A percentile compares a stretch with the other conserved stretches of the same genome.
Evolutionary conservation across 1,284 basidiomycete genomes (phyloP).

Genomic region (Cryptococcus wingfieldii): DNA sequence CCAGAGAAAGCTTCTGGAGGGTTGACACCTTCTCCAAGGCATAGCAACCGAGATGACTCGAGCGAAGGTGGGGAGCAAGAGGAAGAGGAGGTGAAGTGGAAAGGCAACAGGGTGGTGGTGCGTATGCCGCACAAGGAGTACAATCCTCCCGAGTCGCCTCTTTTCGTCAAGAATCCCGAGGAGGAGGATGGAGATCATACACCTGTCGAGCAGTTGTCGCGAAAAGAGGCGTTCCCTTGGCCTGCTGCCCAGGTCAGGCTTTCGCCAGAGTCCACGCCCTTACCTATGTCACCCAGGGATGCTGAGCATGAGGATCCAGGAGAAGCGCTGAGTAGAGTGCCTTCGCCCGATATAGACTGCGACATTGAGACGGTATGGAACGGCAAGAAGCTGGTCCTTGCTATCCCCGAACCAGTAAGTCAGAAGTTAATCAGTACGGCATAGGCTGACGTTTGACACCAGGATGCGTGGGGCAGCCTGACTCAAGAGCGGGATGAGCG

Average conservation of each 20-base stretch:
- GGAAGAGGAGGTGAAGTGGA: conserved; percentile 5
- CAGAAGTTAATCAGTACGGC: neutral
- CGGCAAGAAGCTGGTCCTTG: conserved; percentile 6
- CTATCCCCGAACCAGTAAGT: conserved; percentile 10
- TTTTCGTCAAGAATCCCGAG: neutral
- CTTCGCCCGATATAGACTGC: neutral
- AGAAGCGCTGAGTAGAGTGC: neutral
- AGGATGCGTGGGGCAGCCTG: conserved; percentile 9
- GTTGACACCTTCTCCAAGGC: neutral
- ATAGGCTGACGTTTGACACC: neutral
- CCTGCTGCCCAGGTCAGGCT: conserved; percentile 2
- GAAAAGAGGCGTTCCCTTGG: conserved; percentile 22
- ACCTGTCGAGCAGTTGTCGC: neutral
- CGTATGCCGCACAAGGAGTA: conserved; percentile 21
- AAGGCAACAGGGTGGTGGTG: conserved; percentile 20
- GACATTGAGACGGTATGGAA: conserved; percentile 1
- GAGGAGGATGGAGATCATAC: neutral
- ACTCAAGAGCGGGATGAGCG: neutral
- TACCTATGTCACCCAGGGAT: conserved; percentile 10
- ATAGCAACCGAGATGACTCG: too few relatives aligned
- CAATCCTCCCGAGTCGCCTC: conserved; percentile 24
- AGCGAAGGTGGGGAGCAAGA: neutral
- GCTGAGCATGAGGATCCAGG: neutral
- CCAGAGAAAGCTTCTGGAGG: neutral
- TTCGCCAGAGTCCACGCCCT: conserved; percentile 10